Percentiles rank a stretch among this genome's conserved stretches.
phyloP scores from a whole-genome alignment of 1,284 basidiomycete genomes.

The Volvariella volvacea region DNA sequence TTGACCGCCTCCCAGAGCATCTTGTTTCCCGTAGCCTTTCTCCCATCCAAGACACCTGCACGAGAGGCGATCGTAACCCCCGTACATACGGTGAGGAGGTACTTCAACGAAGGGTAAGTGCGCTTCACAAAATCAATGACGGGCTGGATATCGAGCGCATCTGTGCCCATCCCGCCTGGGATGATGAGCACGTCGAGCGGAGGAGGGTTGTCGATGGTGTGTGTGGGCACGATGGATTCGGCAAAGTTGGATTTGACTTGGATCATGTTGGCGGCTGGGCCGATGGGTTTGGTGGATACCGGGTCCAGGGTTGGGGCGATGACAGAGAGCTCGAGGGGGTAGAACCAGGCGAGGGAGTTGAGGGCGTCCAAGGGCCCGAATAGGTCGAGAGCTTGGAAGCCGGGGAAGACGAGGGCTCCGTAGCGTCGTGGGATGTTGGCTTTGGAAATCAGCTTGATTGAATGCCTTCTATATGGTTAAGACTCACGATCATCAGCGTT shows the following conservation, averaged over 20 bases:
- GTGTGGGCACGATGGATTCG: constrained; percentile 31
- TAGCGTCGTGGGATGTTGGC: constrained; percentile 3
- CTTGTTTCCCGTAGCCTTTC: constrained; percentile 39
- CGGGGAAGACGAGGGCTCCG: constrained; percentile 13
- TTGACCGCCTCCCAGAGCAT: constrained; percentile 18
- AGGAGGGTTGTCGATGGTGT: constrained; percentile 34
- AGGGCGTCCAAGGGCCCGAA: constrained; percentile 37
- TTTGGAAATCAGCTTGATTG: too few species aligned
- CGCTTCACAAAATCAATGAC: constrained; percentile 25
- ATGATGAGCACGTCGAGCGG: constrained; percentile 38
- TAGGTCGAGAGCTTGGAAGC: constrained; percentile 15
- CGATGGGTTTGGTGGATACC: constrained; percentile 25
- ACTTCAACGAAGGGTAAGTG: constrained; percentile 28
- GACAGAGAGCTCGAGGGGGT: constrained; percentile 25
- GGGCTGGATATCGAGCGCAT: constrained; percentile 17
- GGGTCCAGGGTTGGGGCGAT: constrained; percentile 27
- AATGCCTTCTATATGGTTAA: too few species aligned
- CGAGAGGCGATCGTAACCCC: constrained; percentile 33
- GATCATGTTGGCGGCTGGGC: constrained; percentile 6
- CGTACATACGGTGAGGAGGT: constrained; percentile 39
- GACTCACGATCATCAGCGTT: too few species aligned
- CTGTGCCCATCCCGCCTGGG: constrained; percentile 32
- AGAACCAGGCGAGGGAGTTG: constrained; percentile 25
- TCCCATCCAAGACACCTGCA: constrained; percentile 34
- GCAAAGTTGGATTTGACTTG: constrained; percentile 13